These are phyloP conservation scores for Cystofilobasidium macerans DNA, from an alignment of 768 basidiomycete species.

Conservation along the genomic window DNA sequence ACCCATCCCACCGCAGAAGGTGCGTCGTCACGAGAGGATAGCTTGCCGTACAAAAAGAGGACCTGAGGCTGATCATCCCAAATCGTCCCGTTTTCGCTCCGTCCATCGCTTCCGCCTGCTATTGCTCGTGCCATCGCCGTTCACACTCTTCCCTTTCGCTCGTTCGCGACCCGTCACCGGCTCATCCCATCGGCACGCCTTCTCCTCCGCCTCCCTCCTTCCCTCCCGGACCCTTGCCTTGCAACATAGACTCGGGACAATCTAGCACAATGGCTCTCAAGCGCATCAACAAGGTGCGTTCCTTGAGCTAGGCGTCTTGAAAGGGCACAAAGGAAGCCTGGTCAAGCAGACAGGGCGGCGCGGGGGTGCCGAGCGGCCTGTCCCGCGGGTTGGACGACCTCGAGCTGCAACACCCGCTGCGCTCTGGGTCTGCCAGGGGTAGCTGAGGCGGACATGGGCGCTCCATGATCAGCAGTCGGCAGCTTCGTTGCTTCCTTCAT, in stretches of 20 bases:
- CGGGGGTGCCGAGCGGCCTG: neutral
- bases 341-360: too few relatives aligned
- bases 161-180: neutral
- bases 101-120: neutral
- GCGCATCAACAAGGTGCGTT: slow-evolving; percentile 92
- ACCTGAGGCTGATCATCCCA: too few relatives aligned
- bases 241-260: neutral
- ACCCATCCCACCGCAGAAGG: too few relatives aligned
- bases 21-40: too few relatives aligned
- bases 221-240: neutral
- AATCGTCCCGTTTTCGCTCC: neutral
- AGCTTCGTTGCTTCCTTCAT: too few relatives aligned
- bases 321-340: too few relatives aligned
- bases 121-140: slow-evolving; percentile 1
- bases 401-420: too few relatives aligned
- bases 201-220: neutral
- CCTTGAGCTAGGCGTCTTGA: slow-evolving; percentile 21
- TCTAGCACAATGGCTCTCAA: slow-evolving; percentile 69
- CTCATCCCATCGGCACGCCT: neutral
- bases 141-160: neutral
- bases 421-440: too few relatives aligned
- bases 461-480: too few relatives aligned
- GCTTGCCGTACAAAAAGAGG: too few relatives aligned
- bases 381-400: neutral
- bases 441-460: too few relatives aligned